A percentile compares a stretch with the other conserved stretches of the same genome.
These are phyloP conservation scores for Prunus salicina DNA, from an alignment of 306 rosid species.

Conservation along the genomic window DNA sequence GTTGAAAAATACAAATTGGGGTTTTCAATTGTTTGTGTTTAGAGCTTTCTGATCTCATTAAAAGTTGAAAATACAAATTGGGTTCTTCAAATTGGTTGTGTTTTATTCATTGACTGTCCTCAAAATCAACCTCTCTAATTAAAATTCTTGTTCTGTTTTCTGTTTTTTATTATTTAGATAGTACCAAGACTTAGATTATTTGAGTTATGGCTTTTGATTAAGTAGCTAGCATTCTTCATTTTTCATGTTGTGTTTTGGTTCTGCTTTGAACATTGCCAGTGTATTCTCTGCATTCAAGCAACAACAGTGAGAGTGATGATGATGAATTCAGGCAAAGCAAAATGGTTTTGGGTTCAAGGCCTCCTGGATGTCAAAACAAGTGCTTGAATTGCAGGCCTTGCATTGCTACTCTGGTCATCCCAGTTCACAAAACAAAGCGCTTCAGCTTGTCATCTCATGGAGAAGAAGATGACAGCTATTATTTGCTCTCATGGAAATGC, in stretches of 20 bases:
- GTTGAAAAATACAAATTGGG: neutral
- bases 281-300: conserved; percentile 15
- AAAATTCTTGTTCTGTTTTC: too few species aligned
- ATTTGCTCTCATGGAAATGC: conserved; percentile 89
- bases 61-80: too few species aligned
- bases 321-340: conserved; percentile 20
- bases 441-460: conserved; percentile 31
- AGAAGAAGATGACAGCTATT: conserved; percentile 64
- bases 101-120: neutral
- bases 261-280: conserved; percentile 27
- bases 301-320: neutral
- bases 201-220: too few species aligned
- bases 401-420: conserved; percentile 64
- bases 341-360: conserved; percentile 75
- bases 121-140: neutral
- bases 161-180: too few species aligned
- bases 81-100: neutral
- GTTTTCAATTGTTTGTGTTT: too few species aligned
- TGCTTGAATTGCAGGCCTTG: conserved; percentile 88
- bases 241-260: neutral
- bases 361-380: conserved; percentile 74
- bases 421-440: conserved; percentile 44
- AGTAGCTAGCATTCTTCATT: neutral
- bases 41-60: too few species aligned
- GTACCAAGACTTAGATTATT: too few species aligned